Evolutionary conservation across 2,329 filamentous ascomycete species (phyloP), one percentile per base, ranked within the genome.

Genomic region (Aureobasidium musti): DNA sequence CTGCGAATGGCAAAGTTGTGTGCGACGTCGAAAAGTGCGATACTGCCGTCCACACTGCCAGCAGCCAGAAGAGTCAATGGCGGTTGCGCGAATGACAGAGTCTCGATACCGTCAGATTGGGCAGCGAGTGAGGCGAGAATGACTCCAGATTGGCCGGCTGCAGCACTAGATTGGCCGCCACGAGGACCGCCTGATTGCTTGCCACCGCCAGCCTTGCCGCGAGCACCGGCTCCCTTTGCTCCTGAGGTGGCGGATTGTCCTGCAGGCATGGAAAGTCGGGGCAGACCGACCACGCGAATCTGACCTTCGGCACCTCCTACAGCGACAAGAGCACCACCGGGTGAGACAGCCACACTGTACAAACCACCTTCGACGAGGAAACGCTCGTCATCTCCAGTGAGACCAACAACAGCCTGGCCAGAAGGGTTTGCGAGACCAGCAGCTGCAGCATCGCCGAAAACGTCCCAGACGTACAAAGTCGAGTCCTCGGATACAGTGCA

Each of bases 361-460:
- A 99, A 82, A 0, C 95, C 95, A 28, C 94, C 95, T 67, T 97
- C 91, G 59, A 98, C 90, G 37, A 87, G 88, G 80, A 99, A 99
- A 54, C 95, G 88, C 81, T 96, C 91, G 79, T 99, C 95, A 17
- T 87, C 83, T 0, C 84, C 85, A 1, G 91, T 97, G 53, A 97
- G 82, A 0, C 87, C 88, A 7, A 98, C 86, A 14, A 93, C 87
- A 0, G 91, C 82, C 70, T 87, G 86, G 21, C 73, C 71, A 2
- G 82, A 82, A 5, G 74, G 70, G 28, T 84, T 81, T 2, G 82
- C 81, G 17, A 89, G 76, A 3, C 86, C 87, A 10, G 86, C 85
- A 0, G 84, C 89, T 3, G 89, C 88, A 1, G 91, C 91, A 26
- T 87, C 85, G 57, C 91, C 91, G 79, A 92, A 97, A 17, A 93